Evolutionary conservation across 495 filamentous ascomycete genomes (phyloP), one percentile per base, ranked within the genome.

Genomic region (Aspergillus bridgeri): DNA sequence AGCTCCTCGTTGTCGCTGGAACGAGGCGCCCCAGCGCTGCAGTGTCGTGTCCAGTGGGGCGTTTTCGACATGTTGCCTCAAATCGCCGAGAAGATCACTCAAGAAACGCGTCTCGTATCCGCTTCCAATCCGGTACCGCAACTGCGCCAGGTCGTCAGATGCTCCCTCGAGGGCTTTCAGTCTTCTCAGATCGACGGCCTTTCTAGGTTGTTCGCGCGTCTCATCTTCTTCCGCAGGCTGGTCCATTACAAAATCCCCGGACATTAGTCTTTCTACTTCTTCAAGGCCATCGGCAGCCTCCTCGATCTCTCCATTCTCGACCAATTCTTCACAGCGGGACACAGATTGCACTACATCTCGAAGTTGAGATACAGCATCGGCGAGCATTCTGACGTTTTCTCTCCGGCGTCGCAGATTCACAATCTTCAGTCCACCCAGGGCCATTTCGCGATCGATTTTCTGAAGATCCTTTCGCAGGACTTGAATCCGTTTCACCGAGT

Each of bases 401-500:
- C 87, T 81, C 50, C 89, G 83, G 42, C 89, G 83, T 49, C 89
- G 84, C 67, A 95, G 84, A 42, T 90, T 87, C 6, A 96, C 85
- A 54, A 97, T 85, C 58, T 96, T 87, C 8, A 99, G 69, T 4
- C 94, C 94, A 8, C 87, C 89, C 2, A 91, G 73, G 5, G 91
- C 95, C 78, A 98, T 91, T 58, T 96, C 89, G 47, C 86, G 78
- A 64, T 99, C 95, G 17, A 99, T 80, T 22, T 81, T 81, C 51
- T 84, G 77, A 2, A 99, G 73, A 60, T 96, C 92, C 64, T 83
- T 84, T 42, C 94, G 82, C 48, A 99, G 66, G 2, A 80, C 75
- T 67, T 90, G 90, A 43, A 99, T 99, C 51, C 88, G 86, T 11
- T 87, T 81, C 11, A 98, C 93, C 0, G 92, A 96, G 57, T 95